Conservation (phyloP, 257 asterid species). For the Ilex aquifolium region DNA sequence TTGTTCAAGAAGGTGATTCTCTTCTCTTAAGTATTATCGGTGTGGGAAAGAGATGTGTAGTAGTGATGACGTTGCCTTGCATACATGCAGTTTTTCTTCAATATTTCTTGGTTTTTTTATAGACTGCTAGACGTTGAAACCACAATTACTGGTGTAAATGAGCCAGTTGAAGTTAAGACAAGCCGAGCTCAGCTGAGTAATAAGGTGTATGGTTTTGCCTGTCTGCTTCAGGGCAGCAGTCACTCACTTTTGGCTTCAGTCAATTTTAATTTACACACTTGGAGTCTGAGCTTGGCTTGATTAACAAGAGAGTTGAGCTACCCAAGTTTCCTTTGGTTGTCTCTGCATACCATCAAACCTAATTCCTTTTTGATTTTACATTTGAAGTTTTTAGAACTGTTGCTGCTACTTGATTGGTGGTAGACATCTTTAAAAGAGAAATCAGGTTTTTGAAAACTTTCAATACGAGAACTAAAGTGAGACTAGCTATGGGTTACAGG, state of each 20-base stretch:
- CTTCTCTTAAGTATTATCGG: not conserved
- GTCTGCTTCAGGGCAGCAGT: not conserved
- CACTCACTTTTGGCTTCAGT: not conserved
- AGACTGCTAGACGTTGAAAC: no score
- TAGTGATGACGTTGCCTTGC: not conserved
- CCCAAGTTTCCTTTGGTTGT: not conserved
- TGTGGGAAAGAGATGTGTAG: no score
- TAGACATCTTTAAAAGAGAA: not conserved
- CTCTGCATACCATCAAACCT: not conserved
- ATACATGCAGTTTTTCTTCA: not conserved
- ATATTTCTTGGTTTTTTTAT: not conserved
- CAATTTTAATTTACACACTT: not conserved
- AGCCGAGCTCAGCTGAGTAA: no score
- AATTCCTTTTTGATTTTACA: not conserved
- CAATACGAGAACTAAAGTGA: not conserved
- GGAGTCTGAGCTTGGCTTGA: not conserved
- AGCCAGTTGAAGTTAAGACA: no score
- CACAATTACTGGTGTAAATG: no score
- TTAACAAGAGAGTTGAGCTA: not conserved
- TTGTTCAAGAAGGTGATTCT: slow-evolving; percentile 64
- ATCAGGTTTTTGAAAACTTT: not conserved
- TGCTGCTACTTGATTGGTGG: not conserved
- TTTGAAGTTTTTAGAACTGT: not conserved
- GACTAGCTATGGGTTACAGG: not conserved
- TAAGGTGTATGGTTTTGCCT: not conserved